Conservation (phyloP, 2,329 filamentous ascomycete genomes). For the Beauveria sp. region DNA sequence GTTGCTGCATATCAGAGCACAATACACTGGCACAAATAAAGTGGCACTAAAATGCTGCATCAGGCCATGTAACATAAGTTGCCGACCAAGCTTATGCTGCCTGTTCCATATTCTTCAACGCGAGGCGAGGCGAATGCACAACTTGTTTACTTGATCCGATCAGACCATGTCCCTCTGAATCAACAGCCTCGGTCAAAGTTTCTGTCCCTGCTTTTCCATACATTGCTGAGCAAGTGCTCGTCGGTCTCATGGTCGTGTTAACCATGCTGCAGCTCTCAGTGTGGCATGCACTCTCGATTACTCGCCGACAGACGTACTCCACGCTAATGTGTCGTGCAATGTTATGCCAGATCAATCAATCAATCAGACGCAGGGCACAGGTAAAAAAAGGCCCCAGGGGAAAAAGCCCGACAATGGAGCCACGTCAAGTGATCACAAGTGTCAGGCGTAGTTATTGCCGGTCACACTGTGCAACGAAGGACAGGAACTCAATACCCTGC, state of each 20-base stretch:
- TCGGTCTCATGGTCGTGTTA: background rate
- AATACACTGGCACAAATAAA: constrained; percentile 6
- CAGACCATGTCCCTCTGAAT: background rate
- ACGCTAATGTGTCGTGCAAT: background rate
- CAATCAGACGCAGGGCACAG: background rate
- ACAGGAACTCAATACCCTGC: background rate
- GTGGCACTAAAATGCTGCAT: background rate
- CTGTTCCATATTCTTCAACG: constrained; percentile 8
- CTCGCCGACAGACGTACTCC: background rate
- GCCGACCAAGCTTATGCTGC: background rate
- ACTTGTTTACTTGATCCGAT: background rate
- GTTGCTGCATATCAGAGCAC: constrained; percentile 9
- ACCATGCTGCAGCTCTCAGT: background rate
- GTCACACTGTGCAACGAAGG: background rate
- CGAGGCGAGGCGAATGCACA: background rate
- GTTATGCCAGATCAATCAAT: constrained; percentile 4
- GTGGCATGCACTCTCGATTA: background rate
- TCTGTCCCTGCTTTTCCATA: background rate
- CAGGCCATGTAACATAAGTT: constrained; percentile 1
- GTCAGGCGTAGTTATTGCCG: background rate
- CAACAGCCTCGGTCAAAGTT: background rate
- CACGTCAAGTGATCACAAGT: background rate
- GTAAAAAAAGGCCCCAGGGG: background rate
- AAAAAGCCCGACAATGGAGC: background rate
- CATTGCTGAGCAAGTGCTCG: background rate